Evolutionary conservation across 23 red algal genomes (phyloP), one percentile per base, ranked within the genome.

Genomic region (Gracilaria caudata): DNA sequence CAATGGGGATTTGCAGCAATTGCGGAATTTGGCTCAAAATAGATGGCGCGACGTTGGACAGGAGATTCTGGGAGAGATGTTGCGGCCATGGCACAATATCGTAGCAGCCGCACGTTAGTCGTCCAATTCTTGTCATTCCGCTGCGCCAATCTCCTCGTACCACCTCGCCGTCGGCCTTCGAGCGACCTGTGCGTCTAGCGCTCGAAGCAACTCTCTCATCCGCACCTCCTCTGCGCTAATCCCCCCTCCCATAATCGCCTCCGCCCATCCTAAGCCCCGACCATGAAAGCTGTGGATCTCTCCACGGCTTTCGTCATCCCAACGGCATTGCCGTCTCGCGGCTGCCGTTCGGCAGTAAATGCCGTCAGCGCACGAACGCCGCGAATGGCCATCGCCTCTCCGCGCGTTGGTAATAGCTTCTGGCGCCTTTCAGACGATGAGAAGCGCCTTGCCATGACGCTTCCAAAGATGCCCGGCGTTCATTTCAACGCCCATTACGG

Each of bases 371-470:
- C 70, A 17, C 39, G 39, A 30, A n/a, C 11, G 37, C 70, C 70
- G 12, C 70, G 70, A 7, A 86, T 86, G 82, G 64, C 82, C 24
- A 53, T 86, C 57, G 82, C 82, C 43, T 66, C 82, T 59, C 45
- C 82, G 9, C 82, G 82, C 26, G 44, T 86, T 34, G 87, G 59
- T 61, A 74, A 76, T 68, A 87, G 37, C 71, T 94, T 86, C 54
- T 94, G 90, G 90, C 81, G 83, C 43, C 55, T 94, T 55, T 86
- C 80, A 45, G 90, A 94, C 32, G 90, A 84, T 70, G 90, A 94
- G 63, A 94, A 94, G 85, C 90, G 90, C 32, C 88, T 65, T 43
- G 86, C 91, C 2, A 98, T 98, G 96, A 85, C 82, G 57, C 43
- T 94, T 51, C 86, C 91, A 37, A 24, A 43, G n/a, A 32, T 49